Evolutionary conservation across 2,329 filamentous ascomycete genomes (phyloP), one percentile per base, ranked within the genome.

Genomic region (Talaromyces sp.): DNA sequence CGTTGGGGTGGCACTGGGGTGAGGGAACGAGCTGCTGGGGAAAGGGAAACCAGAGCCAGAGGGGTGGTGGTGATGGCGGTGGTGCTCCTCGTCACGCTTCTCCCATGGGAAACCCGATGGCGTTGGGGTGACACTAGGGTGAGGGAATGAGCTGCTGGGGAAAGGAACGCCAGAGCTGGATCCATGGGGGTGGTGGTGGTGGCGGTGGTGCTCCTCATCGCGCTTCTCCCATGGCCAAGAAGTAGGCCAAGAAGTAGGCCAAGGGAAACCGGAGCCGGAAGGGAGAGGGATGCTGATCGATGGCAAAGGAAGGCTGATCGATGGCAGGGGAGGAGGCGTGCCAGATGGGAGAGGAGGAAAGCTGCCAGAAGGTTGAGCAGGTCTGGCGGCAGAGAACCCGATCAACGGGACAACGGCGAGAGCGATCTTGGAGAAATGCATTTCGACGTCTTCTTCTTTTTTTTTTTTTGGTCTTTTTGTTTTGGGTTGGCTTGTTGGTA

Each of bases 351-450:
- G 44, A 25, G 55, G 55, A 39, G 55, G 55, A 9, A 47, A 27
- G 28, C 52, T 60, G 54, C 32, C 54, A 52, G 59, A 57, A 30
- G 59, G 59, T 25, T 42, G 22, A 56, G 53, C 28, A 30, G 59
- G 59, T 28, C 53, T 60, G 10, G 59, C 59, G 39, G 53, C 30
- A 30, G 59, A 42, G n/a, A 60, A 52, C 15, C 59, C 53, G 30
- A 57, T 57, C 53, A 60, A 57, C 52, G 59, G 54, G 44, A 22
- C 17, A 42, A 57, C 19, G 30, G 39, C 19, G 19, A 57, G 10
- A 9, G 22, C 44, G 22, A 57, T 42, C 30, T 42, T 60, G 10
- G 44, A 60, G 42, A 60, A 42, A 42, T 57, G 53, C 59, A 60
- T 60, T 22, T 27, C 49, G 19, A 33, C n/a, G 44, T 47, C n/a